Base-by-base conservation (phyloP, 345 rosid species). In the Ricinus communis region DNA sequence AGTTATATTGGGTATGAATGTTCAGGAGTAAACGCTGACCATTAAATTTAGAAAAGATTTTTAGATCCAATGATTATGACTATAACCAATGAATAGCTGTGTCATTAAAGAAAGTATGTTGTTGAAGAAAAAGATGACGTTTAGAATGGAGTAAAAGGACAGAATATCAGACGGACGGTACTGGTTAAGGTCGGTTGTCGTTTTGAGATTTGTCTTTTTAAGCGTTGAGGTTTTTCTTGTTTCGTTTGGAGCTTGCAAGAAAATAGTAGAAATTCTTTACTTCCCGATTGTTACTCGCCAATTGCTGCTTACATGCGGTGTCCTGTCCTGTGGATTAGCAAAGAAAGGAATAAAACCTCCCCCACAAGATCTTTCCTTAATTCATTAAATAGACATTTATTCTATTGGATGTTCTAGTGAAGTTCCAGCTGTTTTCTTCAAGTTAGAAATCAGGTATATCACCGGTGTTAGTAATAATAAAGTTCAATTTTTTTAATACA, bases 11-110 rank as follows among this genome's bases (percentile, higher is more conserved):
- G 30, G 66, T 12, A 10, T 41, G 66, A 14, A 62, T 13, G 38
- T 25, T 21, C 40, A 64, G 16, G 21, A 27, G 68, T 64, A 64
- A 64, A 64, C 68, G 68, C 40, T 45, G 36, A 46, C 51, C 8
- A n/a, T 41, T 41, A 60, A 62, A 59, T 59, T 62, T 10, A 5
- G 10, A 22, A 50, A 21, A 61, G 47, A 61, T 7, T 19, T 43
- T 62, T 22, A 8, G 4, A 62, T 41, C 19, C 68, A 19, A 15
- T 64, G 50, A 41, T 43, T 24, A 16, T 64, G 16, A 28, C 6
- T 45, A 18, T 16, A 64, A 24, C 54, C 68, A 43, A 63, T 43
- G 1, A 22, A 24, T 12, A 2, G 9, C 24, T 21, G 9, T 38
- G 11, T 21, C 18, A 38, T 21, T 5, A n/a, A 58, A 43, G 11